phyloP scores from a whole-genome alignment of 352 stramenopile genomes.

The Elongisporangium undulatum region DNA sequence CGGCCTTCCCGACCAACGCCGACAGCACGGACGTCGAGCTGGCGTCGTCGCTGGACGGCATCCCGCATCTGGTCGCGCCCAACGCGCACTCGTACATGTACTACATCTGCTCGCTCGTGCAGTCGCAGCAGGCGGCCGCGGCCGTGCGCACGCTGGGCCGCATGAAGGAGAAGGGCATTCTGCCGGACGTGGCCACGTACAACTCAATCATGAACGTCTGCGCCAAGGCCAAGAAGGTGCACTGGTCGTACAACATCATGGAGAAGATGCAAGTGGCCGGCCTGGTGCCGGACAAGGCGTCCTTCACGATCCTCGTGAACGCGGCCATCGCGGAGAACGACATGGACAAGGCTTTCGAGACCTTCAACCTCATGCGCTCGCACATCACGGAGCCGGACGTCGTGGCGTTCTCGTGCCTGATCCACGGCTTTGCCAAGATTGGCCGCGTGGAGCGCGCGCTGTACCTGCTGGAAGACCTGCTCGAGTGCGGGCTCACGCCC shows the following conservation, averaged over 20 bases:
- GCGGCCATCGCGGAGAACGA: slow-evolving; percentile 66
- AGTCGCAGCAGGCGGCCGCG: slow-evolving; percentile 34
- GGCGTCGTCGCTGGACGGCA: slow-evolving; percentile 29
- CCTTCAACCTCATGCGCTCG: slow-evolving; percentile 80
- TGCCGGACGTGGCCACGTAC: slow-evolving; percentile 52
- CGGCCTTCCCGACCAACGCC: slow-evolving; percentile 10
- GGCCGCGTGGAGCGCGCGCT: slow-evolving; percentile 71
- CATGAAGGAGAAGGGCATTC: slow-evolving; percentile 74
- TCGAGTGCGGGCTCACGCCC: slow-evolving; percentile 63
- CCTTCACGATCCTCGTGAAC: slow-evolving; percentile 81
- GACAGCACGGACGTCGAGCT: slow-evolving; percentile 27
- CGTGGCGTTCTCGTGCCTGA: slow-evolving; percentile 65
- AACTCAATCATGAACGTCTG: slow-evolving; percentile 86
- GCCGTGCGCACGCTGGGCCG: slow-evolving; percentile 69
- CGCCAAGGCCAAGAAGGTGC: slow-evolving; percentile 47
- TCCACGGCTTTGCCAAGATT: slow-evolving; percentile 70
- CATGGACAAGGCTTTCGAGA: slow-evolving; percentile 79
- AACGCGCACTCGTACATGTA: slow-evolving; percentile 73
- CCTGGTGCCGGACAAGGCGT: slow-evolving; percentile 52
- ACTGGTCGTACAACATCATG: slow-evolving; percentile 84
- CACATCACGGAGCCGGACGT: slow-evolving; percentile 65
- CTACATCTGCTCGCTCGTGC: slow-evolving; percentile 60
- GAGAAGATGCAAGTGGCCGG: slow-evolving; percentile 82
- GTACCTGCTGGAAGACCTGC: slow-evolving; percentile 73
- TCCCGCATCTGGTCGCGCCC: slow-evolving; percentile 45